Evolutionary conservation across 2,329 filamentous ascomycete genomes (phyloP).

Genomic region (Fusarium algeriense): DNA sequence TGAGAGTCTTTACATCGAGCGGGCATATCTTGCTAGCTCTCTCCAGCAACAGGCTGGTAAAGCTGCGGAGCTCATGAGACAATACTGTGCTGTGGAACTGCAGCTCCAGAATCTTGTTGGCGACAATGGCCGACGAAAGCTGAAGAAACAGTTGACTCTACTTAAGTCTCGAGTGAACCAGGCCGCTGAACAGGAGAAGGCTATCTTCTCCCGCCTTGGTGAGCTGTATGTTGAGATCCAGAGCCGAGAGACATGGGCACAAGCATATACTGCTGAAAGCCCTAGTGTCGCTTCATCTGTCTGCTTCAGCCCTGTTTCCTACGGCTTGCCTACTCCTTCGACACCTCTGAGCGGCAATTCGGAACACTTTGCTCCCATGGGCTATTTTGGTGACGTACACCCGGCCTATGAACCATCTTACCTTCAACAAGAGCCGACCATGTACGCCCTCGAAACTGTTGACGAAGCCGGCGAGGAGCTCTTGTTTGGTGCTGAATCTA

Average conservation of each 20-base stretch:
- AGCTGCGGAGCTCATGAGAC: slow-evolving; percentile 54
- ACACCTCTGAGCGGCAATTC: slow-evolving; percentile 48
- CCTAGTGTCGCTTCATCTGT: slow-evolving; percentile 22
- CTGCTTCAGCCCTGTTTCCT: slow-evolving; percentile 31
- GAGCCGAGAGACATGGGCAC: slow-evolving; percentile 56
- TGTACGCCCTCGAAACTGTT: slow-evolving; percentile 43
- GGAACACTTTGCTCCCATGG: slow-evolving; percentile 51
- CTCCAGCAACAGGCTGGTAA: slow-evolving; percentile 57
- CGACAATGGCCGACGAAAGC: slow-evolving; percentile 48
- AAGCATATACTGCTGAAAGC: slow-evolving; percentile 33
- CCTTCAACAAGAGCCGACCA: slow-evolving; percentile 1
- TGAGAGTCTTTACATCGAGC: slow-evolving; percentile 60
- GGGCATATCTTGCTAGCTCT: slow-evolving; percentile 58
- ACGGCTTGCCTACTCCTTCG: slow-evolving; percentile 26
- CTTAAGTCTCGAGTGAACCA: slow-evolving; percentile 59
- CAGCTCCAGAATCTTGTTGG: slow-evolving; percentile 42
- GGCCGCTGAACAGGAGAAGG: slow-evolving; percentile 60
- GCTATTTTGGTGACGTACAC: slow-evolving; percentile 32
- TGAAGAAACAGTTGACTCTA: slow-evolving; percentile 58
- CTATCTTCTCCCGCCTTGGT: slow-evolving; percentile 59
- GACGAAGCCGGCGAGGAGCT: slow-evolving; percentile 42
- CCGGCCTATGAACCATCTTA: slow-evolving; percentile 3
- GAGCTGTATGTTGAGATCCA: slow-evolving; percentile 64
- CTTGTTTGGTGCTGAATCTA: slow-evolving; percentile 7
- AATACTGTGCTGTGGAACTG: slow-evolving; percentile 55